Conservation (phyloP, 2,329 filamentous ascomycete species). For the Verticillium alfalfae region DNA sequence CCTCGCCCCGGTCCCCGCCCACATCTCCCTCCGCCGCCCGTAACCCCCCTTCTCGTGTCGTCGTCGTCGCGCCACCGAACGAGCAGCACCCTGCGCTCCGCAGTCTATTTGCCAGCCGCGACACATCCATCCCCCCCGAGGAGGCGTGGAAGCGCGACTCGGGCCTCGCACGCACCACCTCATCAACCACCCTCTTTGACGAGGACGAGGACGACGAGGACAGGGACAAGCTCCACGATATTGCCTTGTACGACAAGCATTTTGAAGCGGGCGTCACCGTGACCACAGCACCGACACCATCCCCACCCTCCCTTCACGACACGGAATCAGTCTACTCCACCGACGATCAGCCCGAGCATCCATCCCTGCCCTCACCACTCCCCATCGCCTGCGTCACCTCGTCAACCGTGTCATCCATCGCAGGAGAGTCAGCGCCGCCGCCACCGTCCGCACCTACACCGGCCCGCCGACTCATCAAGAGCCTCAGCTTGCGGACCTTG, state of each 20-base stretch:
- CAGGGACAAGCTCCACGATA: conserved; percentile 10
- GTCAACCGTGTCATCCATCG: background rate
- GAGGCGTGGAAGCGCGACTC: conserved; percentile 51
- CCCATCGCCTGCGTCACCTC: background rate
- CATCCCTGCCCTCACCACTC: background rate
- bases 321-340: conserved; percentile 23
- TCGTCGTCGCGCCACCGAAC: conserved; percentile 32
- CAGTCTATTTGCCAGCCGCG: conserved; percentile 16
- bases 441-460: background rate
- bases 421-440: background rate
- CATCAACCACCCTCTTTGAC: conserved; percentile 30
- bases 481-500: conserved; percentile 20
- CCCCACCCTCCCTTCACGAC: conserved; percentile 12
- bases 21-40: conserved; percentile 16
- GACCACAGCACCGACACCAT: conserved; percentile 4
- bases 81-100: conserved; percentile 51
- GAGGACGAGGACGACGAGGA: conserved; percentile 30
- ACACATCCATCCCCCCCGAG: conserved; percentile 14
- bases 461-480: conserved; percentile 17
- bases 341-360: background rate
- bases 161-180: conserved; percentile 41
- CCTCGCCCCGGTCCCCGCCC: conserved; percentile 16
- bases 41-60: conserved; percentile 23
- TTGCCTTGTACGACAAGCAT: background rate
- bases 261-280: background rate